These are phyloP conservation scores for Aspergillaceae sp. DNA, from an alignment of 2,329 filamentous ascomycete species.

Conservation along the genomic window DNA sequence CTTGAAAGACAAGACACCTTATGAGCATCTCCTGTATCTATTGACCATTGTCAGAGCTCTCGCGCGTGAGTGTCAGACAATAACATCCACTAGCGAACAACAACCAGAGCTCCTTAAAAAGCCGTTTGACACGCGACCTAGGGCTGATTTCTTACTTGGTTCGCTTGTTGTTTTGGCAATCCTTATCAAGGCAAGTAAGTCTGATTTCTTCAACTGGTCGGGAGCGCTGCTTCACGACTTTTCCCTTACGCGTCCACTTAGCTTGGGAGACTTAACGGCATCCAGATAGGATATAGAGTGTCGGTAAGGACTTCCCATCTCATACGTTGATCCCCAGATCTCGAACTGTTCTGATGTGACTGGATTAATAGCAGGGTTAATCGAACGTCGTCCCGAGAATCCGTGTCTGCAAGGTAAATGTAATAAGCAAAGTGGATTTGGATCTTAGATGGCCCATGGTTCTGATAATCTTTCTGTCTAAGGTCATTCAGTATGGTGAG, in stretches of 20 bases:
- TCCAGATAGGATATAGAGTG: neutral
- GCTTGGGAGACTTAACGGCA: neutral
- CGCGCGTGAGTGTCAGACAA: neutral
- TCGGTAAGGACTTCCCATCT: neutral
- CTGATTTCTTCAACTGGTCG: no score
- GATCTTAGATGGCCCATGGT: neutral
- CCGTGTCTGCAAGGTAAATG: neutral
- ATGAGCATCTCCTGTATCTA: neutral
- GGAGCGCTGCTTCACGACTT: no score
- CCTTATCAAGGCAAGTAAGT: no score
- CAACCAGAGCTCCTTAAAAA: no score
- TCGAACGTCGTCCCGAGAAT: neutral
- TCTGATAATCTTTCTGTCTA: neutral
- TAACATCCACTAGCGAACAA: neutral
- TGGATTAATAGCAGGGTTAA: neutral
- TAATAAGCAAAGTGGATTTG: neutral
- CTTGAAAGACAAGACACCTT: neutral
- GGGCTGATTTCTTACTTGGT: no score
- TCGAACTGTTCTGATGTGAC: neutral
- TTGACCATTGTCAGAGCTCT: neutral
- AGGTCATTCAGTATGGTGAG: conserved; percentile 8
- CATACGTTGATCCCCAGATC: neutral
- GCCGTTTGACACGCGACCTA: no score
- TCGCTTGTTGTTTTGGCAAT: no score
- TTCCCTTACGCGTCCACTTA: neutral